Evolutionary conservation across 768 basidiomycete genomes (phyloP), one percentile per base, ranked within the genome.

Genomic region (Tricholoma furcatifolium): DNA sequence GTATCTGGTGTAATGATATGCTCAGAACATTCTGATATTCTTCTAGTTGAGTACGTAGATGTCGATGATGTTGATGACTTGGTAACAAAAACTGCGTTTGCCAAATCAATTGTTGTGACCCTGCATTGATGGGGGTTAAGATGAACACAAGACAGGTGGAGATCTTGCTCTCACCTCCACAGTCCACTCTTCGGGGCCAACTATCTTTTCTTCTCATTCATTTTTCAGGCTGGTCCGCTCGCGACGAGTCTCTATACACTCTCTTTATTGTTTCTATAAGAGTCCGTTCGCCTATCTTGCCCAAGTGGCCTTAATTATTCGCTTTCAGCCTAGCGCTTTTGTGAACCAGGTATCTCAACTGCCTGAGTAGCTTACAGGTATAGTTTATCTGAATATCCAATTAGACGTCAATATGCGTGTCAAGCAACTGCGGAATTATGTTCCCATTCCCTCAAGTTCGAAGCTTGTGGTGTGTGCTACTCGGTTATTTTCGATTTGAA

Each of bases 1-100:
- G 88, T 91, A 87, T 73, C 79, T 82, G 54, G 67, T 79, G 52
- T 85, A 74, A 50, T 36, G 49, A 54, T 44, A 35, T 39, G 31
- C 12, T 51, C 23, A 47, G 45, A 32, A 51, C 50, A 43, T 27
- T 27, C 27, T 27, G 27, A 27, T 27, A 27, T 27, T 27, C 27
- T n/a, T n/a, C n/a, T n/a, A n/a, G n/a, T n/a, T 27, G 27, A 27
- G 7, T 27, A 27, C 4, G 3, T 27, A 27, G 27, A 27, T 27
- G 27, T 27, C 7, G 27, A 3, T 27, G 27, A 27, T 27, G 4
- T 4, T 3, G 7, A 3, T 27, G 27, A 27, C 27, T 27, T 27
- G 27, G 7, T 27, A 7, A 27, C 27, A 3, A 27, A 27, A 27
- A 27, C 7, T 4, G 27, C 27, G 7, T 27, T 3, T 27, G 27